A percentile compares a stretch with the other conserved stretches of the same genome.
Conservation (phyloP, 306 rosid genomes). For the Malus sylvestris region DNA sequence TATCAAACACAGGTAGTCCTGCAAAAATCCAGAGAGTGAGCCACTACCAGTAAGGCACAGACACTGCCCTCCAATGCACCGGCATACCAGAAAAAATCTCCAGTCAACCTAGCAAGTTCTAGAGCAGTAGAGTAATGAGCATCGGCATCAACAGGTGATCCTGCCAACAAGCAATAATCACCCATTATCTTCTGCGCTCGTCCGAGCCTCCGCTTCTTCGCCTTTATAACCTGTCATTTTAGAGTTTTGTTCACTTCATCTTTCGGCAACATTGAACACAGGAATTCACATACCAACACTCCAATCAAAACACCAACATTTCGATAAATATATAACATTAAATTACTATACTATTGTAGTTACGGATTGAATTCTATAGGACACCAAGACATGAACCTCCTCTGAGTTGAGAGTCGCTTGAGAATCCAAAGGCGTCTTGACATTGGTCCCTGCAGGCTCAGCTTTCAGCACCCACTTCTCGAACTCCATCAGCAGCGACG, state of each 20-base stretch:
- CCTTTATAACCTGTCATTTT: constrained; percentile 74
- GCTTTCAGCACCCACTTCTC: constrained; percentile 99
- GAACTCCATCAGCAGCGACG: constrained; percentile 82
- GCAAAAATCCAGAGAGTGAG: not conserved
- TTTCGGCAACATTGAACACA: constrained; percentile 11
- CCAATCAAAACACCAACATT: not conserved
- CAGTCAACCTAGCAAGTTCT: constrained; percentile 86
- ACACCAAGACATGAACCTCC: constrained; percentile 99
- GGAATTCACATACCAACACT: not conserved
- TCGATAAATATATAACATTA: not conserved
- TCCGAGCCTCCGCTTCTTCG: constrained; percentile 92
- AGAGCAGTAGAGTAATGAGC: constrained; percentile 84
- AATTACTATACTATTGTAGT: no score
- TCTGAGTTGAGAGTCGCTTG: constrained; percentile 99
- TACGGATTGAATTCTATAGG: constrained; percentile 31
- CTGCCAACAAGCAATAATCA: constrained; percentile 92
- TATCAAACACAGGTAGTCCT: not conserved
- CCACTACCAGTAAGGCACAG: constrained; percentile 80
- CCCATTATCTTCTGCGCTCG: constrained; percentile 98
- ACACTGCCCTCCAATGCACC: constrained; percentile 97
- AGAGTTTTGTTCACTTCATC: not conserved
- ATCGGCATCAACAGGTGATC: constrained; percentile 95
- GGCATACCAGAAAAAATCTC: constrained; percentile 91
- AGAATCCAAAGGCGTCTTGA: constrained; percentile 96
- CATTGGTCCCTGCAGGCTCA: constrained; percentile 90